These are phyloP conservation scores for Beauveria asiatica DNA, from an alignment of 2,329 filamentous ascomycete genomes.

Conservation along the genomic window DNA sequence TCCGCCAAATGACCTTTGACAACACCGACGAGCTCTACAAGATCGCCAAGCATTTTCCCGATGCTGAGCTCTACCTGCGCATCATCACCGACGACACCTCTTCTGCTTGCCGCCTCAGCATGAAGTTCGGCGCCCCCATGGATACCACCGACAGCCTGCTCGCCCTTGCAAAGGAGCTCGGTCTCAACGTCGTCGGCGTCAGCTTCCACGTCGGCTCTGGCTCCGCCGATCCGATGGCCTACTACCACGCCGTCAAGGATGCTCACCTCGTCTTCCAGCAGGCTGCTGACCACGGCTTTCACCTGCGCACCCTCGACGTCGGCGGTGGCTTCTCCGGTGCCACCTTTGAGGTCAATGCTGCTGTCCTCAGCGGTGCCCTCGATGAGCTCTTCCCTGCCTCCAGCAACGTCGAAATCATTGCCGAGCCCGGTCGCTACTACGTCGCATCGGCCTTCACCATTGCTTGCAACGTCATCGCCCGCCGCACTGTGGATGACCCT, in stretches of 20 bases:
- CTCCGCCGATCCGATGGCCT: slow-evolving; percentile 85
- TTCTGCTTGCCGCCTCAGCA: slow-evolving; percentile 86
- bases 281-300: slow-evolving; percentile 65
- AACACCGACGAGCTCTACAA: slow-evolving; percentile 97
- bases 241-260: slow-evolving; percentile 83
- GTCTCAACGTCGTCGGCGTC: slow-evolving; percentile 86
- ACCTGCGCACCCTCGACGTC: slow-evolving; percentile 82
- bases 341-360: slow-evolving; percentile 85
- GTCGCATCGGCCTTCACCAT: slow-evolving; percentile 89
- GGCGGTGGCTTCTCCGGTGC: slow-evolving; percentile 89
- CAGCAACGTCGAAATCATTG: slow-evolving; percentile 71
- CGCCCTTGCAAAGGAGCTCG: slow-evolving; percentile 68
- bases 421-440: slow-evolving; percentile 94
- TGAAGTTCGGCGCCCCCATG: slow-evolving; percentile 93
- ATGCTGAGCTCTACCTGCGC: slow-evolving; percentile 84
- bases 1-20: slow-evolving; percentile 99
- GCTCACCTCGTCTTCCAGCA: slow-evolving; percentile 84
- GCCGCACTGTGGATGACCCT: slow-evolving; percentile 75
- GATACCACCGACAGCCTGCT: slow-evolving; percentile 73
- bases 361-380: slow-evolving; percentile 67
- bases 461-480: slow-evolving; percentile 91
- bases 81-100: slow-evolving; percentile 95
- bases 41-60: slow-evolving; percentile 84
- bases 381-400: slow-evolving; percentile 79
- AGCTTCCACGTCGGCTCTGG: slow-evolving; percentile 98